Base-by-base conservation (phyloP, 2,329 filamentous ascomycete species). In the Akanthomyces uredinophilus region DNA sequence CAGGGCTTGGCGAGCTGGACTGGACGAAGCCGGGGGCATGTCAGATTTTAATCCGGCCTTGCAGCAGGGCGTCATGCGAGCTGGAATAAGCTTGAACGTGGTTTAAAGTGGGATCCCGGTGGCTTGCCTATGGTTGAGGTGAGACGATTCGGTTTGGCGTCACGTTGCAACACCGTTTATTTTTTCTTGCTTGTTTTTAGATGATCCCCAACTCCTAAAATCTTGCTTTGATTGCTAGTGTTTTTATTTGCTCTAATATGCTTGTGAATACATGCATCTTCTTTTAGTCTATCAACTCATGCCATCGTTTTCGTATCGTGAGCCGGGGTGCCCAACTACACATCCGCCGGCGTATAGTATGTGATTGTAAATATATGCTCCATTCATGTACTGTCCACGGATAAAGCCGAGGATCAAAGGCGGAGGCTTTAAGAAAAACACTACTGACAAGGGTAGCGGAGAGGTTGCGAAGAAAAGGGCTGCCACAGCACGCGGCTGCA, bases 11-110 rank as follows among this genome's bases (percentile, higher is more conserved):
- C 29, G 41, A 44, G 53, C 24, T 44, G 39, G 52, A 55, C 14
- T 18, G 18, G n/a, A 14, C 22, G 32, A 32, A 51, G 41, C 41
- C 47, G 41, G 53, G 53, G 24, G 39, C 16, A 20, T 57, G 54
- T 57, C 54, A 57, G 54, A 57, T 49, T 57, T 57, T 47, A 57
- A 37, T 37, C 27, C 54, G 24, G 1, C 14, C 29, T 16, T 39
- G 29, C 20, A 5, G 8, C 10, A 10, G 20, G 20, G 5, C 32
- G 51, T 24, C 16, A 47, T 13, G 32, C 32, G 6, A 37, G 32
- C 32, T 37, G 32, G 18, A 46, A 56, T 56, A 56, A 56, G 53
- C 53, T 56, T 56, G 27, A 46, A 56, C 53, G 5, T 24, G 53
- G 24, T 24, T 6, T 32, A 55, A 29, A 55, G 52, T 32, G 39